Percentiles rank a stretch among this genome's conserved stretches.
These are phyloP conservation scores for Didymella pinodella DNA, from an alignment of 2,329 filamentous ascomycete genomes.

Conservation along the genomic window DNA sequence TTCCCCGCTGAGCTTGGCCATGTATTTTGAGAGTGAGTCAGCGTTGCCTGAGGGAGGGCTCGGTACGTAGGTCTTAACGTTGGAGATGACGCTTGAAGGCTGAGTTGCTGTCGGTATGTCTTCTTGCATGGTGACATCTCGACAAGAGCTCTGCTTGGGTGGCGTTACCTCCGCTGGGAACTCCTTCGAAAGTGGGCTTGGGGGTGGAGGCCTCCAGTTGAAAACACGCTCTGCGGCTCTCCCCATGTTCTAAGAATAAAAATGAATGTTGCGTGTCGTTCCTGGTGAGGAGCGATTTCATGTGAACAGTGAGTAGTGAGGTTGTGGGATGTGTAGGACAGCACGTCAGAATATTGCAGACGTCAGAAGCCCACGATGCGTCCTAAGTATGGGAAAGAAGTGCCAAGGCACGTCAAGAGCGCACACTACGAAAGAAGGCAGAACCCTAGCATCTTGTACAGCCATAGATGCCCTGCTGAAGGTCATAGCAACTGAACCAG, in stretches of 20 bases:
- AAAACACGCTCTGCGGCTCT: too few relatives aligned
- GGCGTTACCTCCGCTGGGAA: neutral
- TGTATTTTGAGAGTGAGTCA: neutral
- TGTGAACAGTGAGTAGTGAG: neutral
- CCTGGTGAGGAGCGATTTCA: neutral
- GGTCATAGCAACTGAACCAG: too few relatives aligned
- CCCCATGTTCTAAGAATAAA: neutral
- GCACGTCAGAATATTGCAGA: neutral
- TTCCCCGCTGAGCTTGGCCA: slow-evolving; percentile 1
- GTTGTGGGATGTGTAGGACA: neutral
- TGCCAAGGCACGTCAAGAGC: neutral
- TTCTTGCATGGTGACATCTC: neutral
- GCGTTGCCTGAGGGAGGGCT: neutral
- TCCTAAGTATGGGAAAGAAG: neutral
- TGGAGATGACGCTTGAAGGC: neutral
- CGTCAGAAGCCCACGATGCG: too few relatives aligned
- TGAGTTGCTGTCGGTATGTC: neutral
- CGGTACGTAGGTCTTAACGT: neutral
- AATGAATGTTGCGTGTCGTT: neutral
- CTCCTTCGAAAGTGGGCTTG: neutral
- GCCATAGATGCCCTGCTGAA: neutral
- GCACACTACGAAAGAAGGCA: neutral
- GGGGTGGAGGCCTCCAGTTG: too few relatives aligned
- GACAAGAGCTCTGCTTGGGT: neutral
- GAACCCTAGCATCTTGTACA: neutral